Conservation (phyloP, 495 filamentous ascomycete genomes). For the Beverwykella pulmonaria region DNA sequence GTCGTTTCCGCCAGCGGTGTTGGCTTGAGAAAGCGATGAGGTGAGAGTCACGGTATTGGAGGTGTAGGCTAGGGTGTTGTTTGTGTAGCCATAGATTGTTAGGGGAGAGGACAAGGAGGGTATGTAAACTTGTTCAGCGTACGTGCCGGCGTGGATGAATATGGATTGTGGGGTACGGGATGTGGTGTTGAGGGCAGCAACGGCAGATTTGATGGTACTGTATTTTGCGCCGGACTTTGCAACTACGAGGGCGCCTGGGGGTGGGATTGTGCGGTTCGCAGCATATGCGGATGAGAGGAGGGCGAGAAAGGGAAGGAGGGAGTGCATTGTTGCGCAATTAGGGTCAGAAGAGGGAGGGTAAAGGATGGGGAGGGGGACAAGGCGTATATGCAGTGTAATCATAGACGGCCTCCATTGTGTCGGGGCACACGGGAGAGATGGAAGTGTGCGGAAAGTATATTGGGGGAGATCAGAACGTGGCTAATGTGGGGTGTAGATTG, state of each 20-base stretch:
- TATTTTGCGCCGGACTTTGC: slow-evolving; percentile 49
- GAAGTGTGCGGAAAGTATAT: too few species aligned
- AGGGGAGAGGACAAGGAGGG: slow-evolving; percentile 41
- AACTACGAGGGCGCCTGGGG: slow-evolving; percentile 56
- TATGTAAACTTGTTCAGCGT: slow-evolving; percentile 46
- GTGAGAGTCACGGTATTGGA: slow-evolving; percentile 63
- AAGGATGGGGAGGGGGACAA: too few species aligned
- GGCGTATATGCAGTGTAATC: too few species aligned
- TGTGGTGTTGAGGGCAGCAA: slow-evolving; percentile 45
- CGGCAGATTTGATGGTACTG: slow-evolving; percentile 57
- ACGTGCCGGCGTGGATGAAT: slow-evolving; percentile 58
- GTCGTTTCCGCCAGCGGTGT: slow-evolving; percentile 47
- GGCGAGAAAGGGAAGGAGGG: too few species aligned
- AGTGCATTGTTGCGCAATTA: too few species aligned
- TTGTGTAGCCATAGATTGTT: slow-evolving; percentile 64
- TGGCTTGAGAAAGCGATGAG: slow-evolving; percentile 48
- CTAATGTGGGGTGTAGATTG: too few species aligned
- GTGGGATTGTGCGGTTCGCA: slow-evolving; percentile 51
- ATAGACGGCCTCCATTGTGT: too few species aligned
- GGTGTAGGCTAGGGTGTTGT: slow-evolving; percentile 56
- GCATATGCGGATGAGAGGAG: slow-evolving; percentile 7
- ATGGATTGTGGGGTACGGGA: slow-evolving; percentile 57
- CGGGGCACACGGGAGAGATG: too few species aligned
- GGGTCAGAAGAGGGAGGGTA: too few species aligned
- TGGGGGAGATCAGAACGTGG: too few species aligned